Evolutionary conservation across 306 rosid species (phyloP), one percentile per base, ranked within the genome.

Genomic region (Myrica gale): DNA sequence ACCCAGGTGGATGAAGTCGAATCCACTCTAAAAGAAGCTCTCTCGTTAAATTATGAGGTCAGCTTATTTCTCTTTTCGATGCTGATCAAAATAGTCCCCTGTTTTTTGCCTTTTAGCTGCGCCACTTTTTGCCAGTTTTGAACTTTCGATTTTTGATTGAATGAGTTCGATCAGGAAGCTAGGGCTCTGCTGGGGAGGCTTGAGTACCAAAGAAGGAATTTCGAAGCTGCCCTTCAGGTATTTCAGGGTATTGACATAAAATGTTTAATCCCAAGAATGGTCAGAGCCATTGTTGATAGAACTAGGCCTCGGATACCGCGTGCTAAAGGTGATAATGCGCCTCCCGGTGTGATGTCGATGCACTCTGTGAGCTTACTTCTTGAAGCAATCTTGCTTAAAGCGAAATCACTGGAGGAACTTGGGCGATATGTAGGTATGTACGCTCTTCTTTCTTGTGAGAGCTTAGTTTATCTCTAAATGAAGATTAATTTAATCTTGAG

Each of bases 141-240:
- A 16, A 1, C 37, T 32, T 32, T 32, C 37, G 37, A 32, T 32
- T 44, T 45, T 19, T 56, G 50, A 17, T 48, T 46, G 46, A 45
- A 56, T 78, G 84, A 52, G 60, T 63, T 86, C 47, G 10, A 41
- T 66, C 84, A 95, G 97, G 99, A 95, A 87, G 97, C 99, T 39
- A 76, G 99, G 74, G 97, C 99, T 52, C 80, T 95, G 87, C 46
- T 95, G 88, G 99, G 99, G 84, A 92, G 97, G 85, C 97, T 95
- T 69, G 97, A 95, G 74, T 95, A 78, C 83, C 99, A 92, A 65
- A 92, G 96, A 82, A 97, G 97, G 82, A 95, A 92, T 80, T 89
- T 74, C 58, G 97, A 82, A 52, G 97, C 91, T 82, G 93, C 99
- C 47, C 96, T 92, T 69, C 93, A 88, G 80, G 97, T 95, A 58